phyloP scores from a whole-genome alignment of 805 yeast genomes.

The Starmerella roubikii region DNA sequence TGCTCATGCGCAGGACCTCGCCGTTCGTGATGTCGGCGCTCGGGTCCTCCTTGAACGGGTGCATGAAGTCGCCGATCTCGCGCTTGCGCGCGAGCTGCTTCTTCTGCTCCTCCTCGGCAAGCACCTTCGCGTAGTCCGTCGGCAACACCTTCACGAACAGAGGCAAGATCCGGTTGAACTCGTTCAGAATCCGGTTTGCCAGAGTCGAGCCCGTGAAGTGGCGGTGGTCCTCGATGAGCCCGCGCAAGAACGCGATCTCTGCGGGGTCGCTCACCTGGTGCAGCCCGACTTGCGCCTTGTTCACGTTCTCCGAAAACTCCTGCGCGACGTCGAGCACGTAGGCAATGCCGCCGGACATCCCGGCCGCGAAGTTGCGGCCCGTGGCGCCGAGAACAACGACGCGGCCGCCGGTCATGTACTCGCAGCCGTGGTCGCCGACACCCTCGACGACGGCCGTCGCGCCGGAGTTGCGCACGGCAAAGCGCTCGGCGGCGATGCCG shows the following conservation, averaged over 20 bases:
- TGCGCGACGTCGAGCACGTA: conserved; percentile 92
- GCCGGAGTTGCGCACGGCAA: conserved; percentile 97
- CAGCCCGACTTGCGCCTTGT: conserved; percentile 69
- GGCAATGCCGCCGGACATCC: conserved; percentile 99
- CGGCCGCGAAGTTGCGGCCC: conserved; percentile 90
- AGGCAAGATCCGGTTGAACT: conserved; percentile 78
- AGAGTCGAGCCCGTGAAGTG: conserved; percentile 88
- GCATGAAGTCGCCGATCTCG: conserved; percentile 51
- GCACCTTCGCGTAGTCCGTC: conserved; percentile 74
- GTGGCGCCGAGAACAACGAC: conserved; percentile 84
- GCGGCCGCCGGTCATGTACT: conserved; percentile 98
- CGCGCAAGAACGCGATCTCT: conserved; percentile 88
- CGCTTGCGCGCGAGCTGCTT: conserved; percentile 44
- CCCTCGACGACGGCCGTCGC: conserved; percentile 95
- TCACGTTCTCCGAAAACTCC: conserved; percentile 70
- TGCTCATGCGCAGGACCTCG: conserved; percentile 44
- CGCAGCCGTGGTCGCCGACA: conserved; percentile 97
- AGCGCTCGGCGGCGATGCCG: conserved; percentile 97
- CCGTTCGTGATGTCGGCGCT: conserved; percentile 82
- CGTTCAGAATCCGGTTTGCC: conserved; percentile 67
- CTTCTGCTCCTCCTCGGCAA: conserved; percentile 60
- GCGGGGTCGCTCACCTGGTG: conserved; percentile 66
- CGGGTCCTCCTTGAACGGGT: conserved; percentile 61
- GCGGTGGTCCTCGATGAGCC: conserved; percentile 85
- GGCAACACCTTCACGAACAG: conserved; percentile 91